These are phyloP conservation scores for Gossypium davidsonii DNA, from an alignment of 441 rosid genomes.

Conservation along the genomic window DNA sequence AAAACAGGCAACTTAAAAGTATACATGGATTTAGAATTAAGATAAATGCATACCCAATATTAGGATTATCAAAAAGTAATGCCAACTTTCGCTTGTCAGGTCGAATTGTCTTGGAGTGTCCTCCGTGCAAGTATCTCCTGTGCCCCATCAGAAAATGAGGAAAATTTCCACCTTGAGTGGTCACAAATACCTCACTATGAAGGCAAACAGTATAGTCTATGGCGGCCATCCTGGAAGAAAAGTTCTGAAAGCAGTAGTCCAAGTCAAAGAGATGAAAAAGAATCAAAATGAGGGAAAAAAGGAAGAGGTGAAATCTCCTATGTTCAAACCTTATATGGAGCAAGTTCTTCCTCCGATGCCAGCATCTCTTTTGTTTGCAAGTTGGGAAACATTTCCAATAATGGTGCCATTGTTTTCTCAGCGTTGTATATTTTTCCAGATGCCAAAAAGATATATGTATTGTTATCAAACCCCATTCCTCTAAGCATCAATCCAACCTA, in stretches of 20 bases:
- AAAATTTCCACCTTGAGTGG: slow-evolving; percentile 99
- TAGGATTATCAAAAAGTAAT: slow-evolving; percentile 90
- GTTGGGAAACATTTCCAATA: slow-evolving; percentile 95
- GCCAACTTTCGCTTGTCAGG: slow-evolving; percentile 99
- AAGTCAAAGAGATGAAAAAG: slow-evolving; percentile 25
- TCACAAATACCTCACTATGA: slow-evolving; percentile 99
- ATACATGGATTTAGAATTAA: not conserved
- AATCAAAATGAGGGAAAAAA: slow-evolving; percentile 5
- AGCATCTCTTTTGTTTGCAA: slow-evolving; percentile 85
- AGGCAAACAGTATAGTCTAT: slow-evolving; percentile 99
- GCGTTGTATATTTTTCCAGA: slow-evolving; percentile 91
- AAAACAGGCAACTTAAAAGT: not conserved
- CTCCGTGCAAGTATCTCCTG: slow-evolving; percentile 82
- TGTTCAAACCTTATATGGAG: slow-evolving; percentile 64
- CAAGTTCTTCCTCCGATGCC: slow-evolving; percentile 83
- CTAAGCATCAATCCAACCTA: slow-evolving; percentile 99
- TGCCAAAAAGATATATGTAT: slow-evolving; percentile 81
- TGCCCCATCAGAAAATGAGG: slow-evolving; percentile 99
- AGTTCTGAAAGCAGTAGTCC: slow-evolving; percentile 62
- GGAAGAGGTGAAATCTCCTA: slow-evolving; percentile 13
- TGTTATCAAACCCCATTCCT: slow-evolving; percentile 96
- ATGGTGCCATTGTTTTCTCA: slow-evolving; percentile 87
- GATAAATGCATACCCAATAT: slow-evolving; percentile 59
- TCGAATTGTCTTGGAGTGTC: slow-evolving; percentile 91
- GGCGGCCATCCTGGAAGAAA: slow-evolving; percentile 99